phyloP scores from a whole-genome alignment of 441 rosid species.

The Sinapis alba region DNA sequence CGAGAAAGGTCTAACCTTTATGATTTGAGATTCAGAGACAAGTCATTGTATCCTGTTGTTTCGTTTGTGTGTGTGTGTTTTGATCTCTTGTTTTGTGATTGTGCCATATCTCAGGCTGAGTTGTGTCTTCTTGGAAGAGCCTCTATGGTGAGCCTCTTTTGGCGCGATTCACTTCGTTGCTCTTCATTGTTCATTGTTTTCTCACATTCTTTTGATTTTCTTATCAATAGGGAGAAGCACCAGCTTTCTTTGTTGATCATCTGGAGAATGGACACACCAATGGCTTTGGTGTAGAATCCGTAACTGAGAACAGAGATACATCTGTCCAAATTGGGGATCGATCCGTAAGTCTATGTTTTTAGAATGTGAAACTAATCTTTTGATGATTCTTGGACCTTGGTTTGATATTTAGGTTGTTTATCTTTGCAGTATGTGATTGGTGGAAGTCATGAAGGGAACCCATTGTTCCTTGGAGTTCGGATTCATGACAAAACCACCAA shows the following conservation, averaged over 20 bases:
- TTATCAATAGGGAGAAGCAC: slow-evolving; percentile 73
- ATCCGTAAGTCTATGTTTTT: slow-evolving; percentile 51
- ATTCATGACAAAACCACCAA: slow-evolving; percentile 55
- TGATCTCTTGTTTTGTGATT: slow-evolving; percentile 46
- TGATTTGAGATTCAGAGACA: slow-evolving; percentile 43
- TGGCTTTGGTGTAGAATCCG: slow-evolving; percentile 54
- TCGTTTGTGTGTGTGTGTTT: slow-evolving; percentile 18
- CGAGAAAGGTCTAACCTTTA: slow-evolving; percentile 14
- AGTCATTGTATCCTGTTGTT: slow-evolving; percentile 24
- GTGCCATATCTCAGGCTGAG: slow-evolving; percentile 63
- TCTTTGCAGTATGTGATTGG: slow-evolving; percentile 66
- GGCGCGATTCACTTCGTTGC: slow-evolving; percentile 37
- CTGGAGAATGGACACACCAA: slow-evolving; percentile 47
- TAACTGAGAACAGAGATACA: slow-evolving; percentile 42
- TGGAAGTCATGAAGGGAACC: slow-evolving; percentile 52
- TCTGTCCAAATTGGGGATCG: slow-evolving; percentile 49
- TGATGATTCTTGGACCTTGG: slow-evolving; percentile 13
- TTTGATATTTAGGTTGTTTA: slow-evolving; percentile 3
- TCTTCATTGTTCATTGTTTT: slow-evolving; percentile 8
- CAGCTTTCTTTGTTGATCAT: slow-evolving; percentile 57
- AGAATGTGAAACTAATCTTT: slow-evolving; percentile 4
- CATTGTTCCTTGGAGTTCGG: slow-evolving; percentile 54
- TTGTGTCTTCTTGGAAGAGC: slow-evolving; percentile 55
- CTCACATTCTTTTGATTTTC: slow-evolving; percentile 23
- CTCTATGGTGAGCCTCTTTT: slow-evolving; percentile 82